These are phyloP conservation scores for Laguncularia racemosa DNA, from an alignment of 345 rosid genomes.

Conservation along the genomic window DNA sequence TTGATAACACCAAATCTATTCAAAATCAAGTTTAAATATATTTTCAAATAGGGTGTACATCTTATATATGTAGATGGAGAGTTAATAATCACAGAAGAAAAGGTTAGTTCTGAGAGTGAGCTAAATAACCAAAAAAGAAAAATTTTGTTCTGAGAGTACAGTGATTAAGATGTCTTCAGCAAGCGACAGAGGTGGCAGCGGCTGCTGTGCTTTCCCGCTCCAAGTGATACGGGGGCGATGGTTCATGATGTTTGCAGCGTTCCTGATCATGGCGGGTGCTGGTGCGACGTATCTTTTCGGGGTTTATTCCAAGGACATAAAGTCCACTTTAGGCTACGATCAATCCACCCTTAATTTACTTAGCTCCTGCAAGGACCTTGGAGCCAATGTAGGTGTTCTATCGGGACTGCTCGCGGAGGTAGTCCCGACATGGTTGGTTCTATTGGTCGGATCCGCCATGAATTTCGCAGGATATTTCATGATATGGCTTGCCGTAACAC, in stretches of 20 bases:
- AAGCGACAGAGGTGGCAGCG: conserved; percentile 3
- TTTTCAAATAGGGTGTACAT: too few species aligned
- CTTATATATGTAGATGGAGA: too few species aligned
- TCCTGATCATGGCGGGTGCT: conserved; percentile 15
- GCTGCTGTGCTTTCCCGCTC: neutral
- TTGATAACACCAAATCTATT: too few species aligned
- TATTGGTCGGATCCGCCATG: conserved; percentile 12
- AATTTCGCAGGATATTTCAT: conserved; percentile 19
- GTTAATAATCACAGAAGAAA: too few species aligned
- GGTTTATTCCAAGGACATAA: conserved; percentile 19
- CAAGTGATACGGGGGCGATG: conserved; percentile 8
- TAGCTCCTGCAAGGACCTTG: conserved; percentile 15
- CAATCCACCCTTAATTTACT: conserved; percentile 18
- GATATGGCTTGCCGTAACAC: conserved; percentile 18
- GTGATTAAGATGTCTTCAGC: neutral
- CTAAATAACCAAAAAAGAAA: too few species aligned
- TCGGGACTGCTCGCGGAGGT: conserved; percentile 22
- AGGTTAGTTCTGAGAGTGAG: too few species aligned
- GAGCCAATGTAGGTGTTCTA: conserved; percentile 17
- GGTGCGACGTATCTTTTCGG: conserved; percentile 14
- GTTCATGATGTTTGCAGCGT: conserved; percentile 19
- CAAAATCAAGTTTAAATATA: too few species aligned
- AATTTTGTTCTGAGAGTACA: too few species aligned
- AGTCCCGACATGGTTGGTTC: conserved; percentile 14
- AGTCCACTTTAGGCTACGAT: conserved; percentile 16